Evolutionary conservation across 192 early-diverging fungal species (phyloP), one percentile per base, ranked within the genome.

Genomic region (Mortierella claussenii): DNA sequence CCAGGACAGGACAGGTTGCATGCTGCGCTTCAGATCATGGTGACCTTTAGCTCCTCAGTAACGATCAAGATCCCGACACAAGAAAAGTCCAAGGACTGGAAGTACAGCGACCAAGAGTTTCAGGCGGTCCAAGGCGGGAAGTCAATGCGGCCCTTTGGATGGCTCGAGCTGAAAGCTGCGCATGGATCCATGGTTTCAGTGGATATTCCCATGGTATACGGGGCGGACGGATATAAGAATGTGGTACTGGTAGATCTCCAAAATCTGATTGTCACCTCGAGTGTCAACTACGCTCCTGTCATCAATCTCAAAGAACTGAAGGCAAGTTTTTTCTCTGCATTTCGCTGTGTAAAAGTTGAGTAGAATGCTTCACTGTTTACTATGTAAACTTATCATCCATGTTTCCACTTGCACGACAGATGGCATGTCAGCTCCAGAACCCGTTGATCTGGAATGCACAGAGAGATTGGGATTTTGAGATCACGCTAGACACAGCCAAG

Each of bases 61-160:
- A 82, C 82, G 3, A 63, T 90, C 24, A 78, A 89, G 23, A 73
- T 93, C 26, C 93, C 92, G 3, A 83, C 86, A 5, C 82, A 89
- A 45, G 93, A 93, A 79, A 81, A 59, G 51, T 91, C 91, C 55
- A 94, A 94, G 80, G 89, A 91, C 52, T 92, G 89, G 88, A 88
- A 85, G 60, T 89, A 75, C 37, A 48, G 53, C 65, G 79, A 79
- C 32, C 56, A 63, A 20, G 76, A 73, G 26, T 57, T 62, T 44
- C 55, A 75, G 55, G 48, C 59, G 23, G 65, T 56, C 4, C 68
- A 68, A 13, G 60, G 78, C 46, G 43, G 81, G 43, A 74, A 63
- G 31, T 69, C 68, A 4, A 57, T 80, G 46, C 75, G 87, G 23
- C 88, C 89, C 6, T 88, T 88, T 78, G 92, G 89, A 0, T 95